Conservation (phyloP, 345 rosid species). For the Acer yangbiense region DNA sequence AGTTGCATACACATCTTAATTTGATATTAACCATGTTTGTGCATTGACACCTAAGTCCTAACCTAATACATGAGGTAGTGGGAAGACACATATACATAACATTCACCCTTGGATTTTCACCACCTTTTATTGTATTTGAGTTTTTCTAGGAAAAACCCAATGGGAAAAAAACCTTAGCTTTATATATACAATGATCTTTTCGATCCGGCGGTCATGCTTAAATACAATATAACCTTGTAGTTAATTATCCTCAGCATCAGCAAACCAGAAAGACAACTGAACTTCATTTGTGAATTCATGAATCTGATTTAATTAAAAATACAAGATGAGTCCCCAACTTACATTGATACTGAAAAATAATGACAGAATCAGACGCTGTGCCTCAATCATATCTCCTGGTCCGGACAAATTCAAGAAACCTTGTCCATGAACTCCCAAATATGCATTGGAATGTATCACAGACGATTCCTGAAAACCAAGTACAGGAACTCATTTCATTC, state of each 20-base stretch:
- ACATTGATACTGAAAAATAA: conserved; percentile 61
- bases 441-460: conserved; percentile 68
- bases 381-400: conserved; percentile 63
- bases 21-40: too few species aligned
- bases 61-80: too few species aligned
- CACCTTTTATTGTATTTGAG: too few species aligned
- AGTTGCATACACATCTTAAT: too few species aligned
- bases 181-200: too few species aligned
- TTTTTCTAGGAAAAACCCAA: too few species aligned
- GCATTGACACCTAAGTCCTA: too few species aligned
- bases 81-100: too few species aligned
- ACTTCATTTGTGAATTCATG: conserved; percentile 1
- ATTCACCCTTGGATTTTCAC: too few species aligned
- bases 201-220: not conserved
- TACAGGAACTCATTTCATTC: not conserved
- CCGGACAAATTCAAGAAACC: conserved; percentile 70
- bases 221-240: not conserved
- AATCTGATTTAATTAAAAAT: not conserved
- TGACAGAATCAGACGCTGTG: conserved; percentile 62
- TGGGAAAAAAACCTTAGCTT: too few species aligned
- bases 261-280: conserved; percentile 3
- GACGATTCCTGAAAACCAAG: conserved; percentile 56
- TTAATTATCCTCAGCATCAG: not conserved
- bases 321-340: conserved; percentile 35
- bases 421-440: conserved; percentile 77